A percentile compares a stretch with the other conserved stretches of the same genome.
These are phyloP conservation scores for Sophora flavescens DNA, from an alignment of 306 rosid genomes.

Conservation along the genomic window DNA sequence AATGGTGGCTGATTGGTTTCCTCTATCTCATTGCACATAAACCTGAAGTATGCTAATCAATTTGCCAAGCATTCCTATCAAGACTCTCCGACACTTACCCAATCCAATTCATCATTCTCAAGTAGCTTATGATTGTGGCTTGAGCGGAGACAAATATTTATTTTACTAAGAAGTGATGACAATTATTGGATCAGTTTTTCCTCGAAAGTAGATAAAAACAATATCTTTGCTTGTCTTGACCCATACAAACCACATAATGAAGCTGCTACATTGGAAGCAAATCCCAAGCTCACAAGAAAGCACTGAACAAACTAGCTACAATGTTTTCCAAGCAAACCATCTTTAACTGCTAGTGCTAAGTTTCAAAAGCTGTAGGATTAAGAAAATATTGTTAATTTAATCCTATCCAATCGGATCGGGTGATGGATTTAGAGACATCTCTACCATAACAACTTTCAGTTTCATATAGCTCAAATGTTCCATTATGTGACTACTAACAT, in stretches of 20 bases:
- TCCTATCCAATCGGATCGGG: background rate
- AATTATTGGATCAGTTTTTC: background rate
- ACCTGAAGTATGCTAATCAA: conserved; percentile 15
- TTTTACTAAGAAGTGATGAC: background rate
- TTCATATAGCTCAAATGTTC: background rate
- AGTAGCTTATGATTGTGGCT: background rate
- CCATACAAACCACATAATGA: background rate
- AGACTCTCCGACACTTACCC: background rate
- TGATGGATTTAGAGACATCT: background rate
- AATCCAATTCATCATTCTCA: background rate
- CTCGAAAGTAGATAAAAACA: background rate
- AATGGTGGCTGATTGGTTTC: background rate
- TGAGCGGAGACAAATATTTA: conserved; percentile 13
- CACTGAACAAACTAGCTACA: no score
- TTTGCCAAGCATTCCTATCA: background rate
- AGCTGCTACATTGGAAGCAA: background rate
- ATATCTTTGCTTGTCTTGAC: background rate
- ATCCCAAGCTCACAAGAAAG: no score
- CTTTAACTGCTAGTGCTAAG: no score
- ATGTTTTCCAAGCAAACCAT: no score
- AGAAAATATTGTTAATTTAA: background rate
- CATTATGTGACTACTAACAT: background rate
- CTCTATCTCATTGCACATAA: background rate
- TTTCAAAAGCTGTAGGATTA: background rate
- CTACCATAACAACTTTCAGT: background rate